A percentile compares a stretch with the other conserved stretches of the same genome.
Conservation (phyloP, 2,329 filamentous ascomycete species). For the Fusarium sp. region DNA sequence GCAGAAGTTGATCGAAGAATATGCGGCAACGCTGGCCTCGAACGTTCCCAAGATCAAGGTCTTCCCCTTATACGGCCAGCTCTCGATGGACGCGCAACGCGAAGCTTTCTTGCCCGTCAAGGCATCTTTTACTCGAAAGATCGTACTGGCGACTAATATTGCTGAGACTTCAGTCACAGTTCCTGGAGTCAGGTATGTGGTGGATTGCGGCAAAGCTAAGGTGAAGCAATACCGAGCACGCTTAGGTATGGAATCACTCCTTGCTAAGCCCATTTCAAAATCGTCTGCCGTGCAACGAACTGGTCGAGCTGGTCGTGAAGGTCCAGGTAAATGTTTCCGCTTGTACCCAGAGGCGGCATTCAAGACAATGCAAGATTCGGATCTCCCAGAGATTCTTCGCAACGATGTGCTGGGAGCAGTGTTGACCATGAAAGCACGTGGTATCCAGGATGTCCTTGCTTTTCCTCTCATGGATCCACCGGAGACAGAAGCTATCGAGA, state of each 20-base stretch:
- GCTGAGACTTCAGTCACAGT: constrained; percentile 99
- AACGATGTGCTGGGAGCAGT: constrained; percentile 90
- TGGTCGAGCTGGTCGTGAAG: constrained; percentile 94
- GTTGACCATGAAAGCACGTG: constrained; percentile 93
- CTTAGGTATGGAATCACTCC: constrained; percentile 89
- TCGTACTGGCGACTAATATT: constrained; percentile 96
- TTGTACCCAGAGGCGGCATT: constrained; percentile 89
- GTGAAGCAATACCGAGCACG: constrained; percentile 90
- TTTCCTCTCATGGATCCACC: constrained; percentile 92
- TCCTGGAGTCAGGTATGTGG: constrained; percentile 89
- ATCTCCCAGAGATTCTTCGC: constrained; percentile 89
- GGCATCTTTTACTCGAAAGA: constrained; percentile 82
- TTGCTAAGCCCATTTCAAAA: constrained; percentile 91
- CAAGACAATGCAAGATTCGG: constrained; percentile 77
- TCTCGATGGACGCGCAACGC: constrained; percentile 89
- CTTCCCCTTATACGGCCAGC: constrained; percentile 89
- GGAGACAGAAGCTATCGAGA: constrained; percentile 82
- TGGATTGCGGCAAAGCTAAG: constrained; percentile 95
- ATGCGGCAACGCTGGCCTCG: constrained; percentile 78
- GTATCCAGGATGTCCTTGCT: constrained; percentile 82
- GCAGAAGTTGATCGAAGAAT: constrained; percentile 85
- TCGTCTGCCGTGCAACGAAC: constrained; percentile 93
- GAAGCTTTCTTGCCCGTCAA: constrained; percentile 84
- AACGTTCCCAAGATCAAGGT: constrained; percentile 81
- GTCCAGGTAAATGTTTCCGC: constrained; percentile 88